phyloP scores from a whole-genome alignment of 1,284 basidiomycete genomes.

The Puccinia polysora region DNA sequence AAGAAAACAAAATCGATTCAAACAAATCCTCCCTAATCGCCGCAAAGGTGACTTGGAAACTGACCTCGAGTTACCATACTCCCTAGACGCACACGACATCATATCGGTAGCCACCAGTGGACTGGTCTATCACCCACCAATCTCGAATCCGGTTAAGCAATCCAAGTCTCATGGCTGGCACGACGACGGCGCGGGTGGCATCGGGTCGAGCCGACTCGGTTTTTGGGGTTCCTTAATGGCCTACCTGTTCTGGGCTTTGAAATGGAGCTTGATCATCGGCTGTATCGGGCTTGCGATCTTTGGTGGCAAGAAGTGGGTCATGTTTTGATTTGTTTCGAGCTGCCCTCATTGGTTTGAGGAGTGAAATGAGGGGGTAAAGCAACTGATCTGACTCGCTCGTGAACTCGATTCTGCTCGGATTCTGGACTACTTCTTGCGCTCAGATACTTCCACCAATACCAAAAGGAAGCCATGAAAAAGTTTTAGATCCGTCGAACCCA shows the following conservation, averaged over 20 bases:
- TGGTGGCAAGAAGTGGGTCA: conserved; percentile 32
- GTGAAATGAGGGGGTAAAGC: no score
- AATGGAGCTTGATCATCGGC: conserved; percentile 31
- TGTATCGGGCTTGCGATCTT: conserved; percentile 30
- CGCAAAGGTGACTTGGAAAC: no score
- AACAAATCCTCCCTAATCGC: neutral
- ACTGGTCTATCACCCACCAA: conserved; percentile 48
- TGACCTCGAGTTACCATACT: neutral
- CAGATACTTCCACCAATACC: conserved; percentile 37
- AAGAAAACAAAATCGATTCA: neutral
- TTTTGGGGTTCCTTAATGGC: conserved; percentile 26
- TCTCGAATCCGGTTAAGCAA: conserved; percentile 43
- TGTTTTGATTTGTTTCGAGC: neutral
- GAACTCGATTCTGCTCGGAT: neutral
- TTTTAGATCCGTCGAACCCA: conserved; percentile 7
- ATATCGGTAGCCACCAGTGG: conserved; percentile 52
- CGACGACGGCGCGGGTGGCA: conserved; percentile 23
- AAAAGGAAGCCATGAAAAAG: conserved; percentile 28
- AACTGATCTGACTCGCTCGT: neutral
- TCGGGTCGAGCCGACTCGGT: conserved; percentile 31
- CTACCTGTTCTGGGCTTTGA: conserved; percentile 7
- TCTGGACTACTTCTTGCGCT: neutral
- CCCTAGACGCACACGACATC: conserved; percentile 52
- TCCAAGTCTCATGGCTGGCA: conserved; percentile 1
- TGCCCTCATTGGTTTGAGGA: neutral